Evolutionary conservation across 2,329 filamentous ascomycete genomes (phyloP).

Genomic region (Colletotrichum sansevieriae): DNA sequence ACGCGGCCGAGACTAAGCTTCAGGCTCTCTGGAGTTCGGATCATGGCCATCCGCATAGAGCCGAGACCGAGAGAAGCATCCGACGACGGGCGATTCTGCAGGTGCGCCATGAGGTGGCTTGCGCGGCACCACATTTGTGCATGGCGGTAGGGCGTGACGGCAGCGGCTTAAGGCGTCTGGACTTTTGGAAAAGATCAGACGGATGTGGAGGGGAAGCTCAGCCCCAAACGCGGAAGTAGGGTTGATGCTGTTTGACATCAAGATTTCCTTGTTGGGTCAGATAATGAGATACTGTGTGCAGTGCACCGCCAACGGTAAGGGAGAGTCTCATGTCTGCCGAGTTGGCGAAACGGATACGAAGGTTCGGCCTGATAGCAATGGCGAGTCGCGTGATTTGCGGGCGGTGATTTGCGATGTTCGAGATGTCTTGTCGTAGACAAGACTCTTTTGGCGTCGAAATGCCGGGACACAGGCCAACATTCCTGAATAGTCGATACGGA

Average conservation of each 20-base stretch:
- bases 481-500: too few relatives aligned
- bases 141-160: slow-evolving; percentile 1
- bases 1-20: background rate
- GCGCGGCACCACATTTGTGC: slow-evolving; percentile 10
- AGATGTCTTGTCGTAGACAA: slow-evolving; percentile 6
- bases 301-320: background rate
- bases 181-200: slow-evolving; percentile 21
- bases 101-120: slow-evolving; percentile 28
- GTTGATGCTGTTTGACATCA: slow-evolving; percentile 22
- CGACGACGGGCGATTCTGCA: slow-evolving; percentile 1
- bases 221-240: slow-evolving; percentile 38
- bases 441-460: slow-evolving; percentile 6
- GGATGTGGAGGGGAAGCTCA: slow-evolving; percentile 32
- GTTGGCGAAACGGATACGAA: slow-evolving; percentile 34
- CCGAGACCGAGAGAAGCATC: background rate
- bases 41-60: slow-evolving; percentile 21
- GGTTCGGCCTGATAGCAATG: slow-evolving; percentile 17
- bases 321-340: slow-evolving; percentile 25
- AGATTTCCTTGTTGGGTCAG: background rate
- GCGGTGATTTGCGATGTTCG: background rate
- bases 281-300: background rate
- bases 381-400: slow-evolving; percentile 3
- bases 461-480: slow-evolving; percentile 4
- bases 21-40: slow-evolving; percentile 17
- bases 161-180: slow-evolving; percentile 13